Conservation (phyloP, 1,284 basidiomycete genomes). For the Rhizoctonia solani region DNA sequence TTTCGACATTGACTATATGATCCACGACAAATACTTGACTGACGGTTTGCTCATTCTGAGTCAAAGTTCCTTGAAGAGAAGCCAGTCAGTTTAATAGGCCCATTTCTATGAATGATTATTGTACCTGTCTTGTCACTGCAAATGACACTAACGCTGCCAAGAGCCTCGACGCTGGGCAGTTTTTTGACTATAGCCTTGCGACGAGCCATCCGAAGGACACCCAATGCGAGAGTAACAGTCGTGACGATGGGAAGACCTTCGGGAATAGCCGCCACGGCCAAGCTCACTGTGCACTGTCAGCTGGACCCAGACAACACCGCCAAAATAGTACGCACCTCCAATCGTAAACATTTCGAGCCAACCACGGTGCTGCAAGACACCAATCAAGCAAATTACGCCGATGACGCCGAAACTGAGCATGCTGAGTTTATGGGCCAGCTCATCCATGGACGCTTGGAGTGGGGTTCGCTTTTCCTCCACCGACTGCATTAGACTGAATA, state of each 20-base stretch:
- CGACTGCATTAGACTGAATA: conserved; percentile 98
- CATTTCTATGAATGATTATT: neutral
- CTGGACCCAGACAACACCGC: neutral
- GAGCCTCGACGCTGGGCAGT: conserved; percentile 90
- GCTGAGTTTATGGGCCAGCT: conserved; percentile 90
- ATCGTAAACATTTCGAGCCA: conserved; percentile 99
- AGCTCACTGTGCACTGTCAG: conserved; percentile 65
- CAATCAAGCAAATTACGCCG: conserved; percentile 90
- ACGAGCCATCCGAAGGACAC: conserved; percentile 91
- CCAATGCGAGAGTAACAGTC: conserved; percentile 93
- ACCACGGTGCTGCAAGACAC: conserved; percentile 81
- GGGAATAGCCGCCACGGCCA: conserved; percentile 96
- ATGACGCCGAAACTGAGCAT: conserved; percentile 91
- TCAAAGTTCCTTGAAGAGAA: conserved; percentile 76
- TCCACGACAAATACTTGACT: conserved; percentile 87
- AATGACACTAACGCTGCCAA: conserved; percentile 93
- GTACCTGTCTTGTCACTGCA: conserved; percentile 96
- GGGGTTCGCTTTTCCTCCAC: conserved; percentile 94
- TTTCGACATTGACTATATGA: conserved; percentile 71
- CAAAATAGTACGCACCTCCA: conserved; percentile 64
- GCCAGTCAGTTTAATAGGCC: neutral
- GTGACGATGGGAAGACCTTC: conserved; percentile 97
- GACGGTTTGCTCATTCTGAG: conserved; percentile 95
- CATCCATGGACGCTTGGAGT: conserved; percentile 94
- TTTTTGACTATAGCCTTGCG: conserved; percentile 97